Conservation (phyloP, 2,329 filamentous ascomycete genomes). For the Pseudogymnoascus sp. region DNA sequence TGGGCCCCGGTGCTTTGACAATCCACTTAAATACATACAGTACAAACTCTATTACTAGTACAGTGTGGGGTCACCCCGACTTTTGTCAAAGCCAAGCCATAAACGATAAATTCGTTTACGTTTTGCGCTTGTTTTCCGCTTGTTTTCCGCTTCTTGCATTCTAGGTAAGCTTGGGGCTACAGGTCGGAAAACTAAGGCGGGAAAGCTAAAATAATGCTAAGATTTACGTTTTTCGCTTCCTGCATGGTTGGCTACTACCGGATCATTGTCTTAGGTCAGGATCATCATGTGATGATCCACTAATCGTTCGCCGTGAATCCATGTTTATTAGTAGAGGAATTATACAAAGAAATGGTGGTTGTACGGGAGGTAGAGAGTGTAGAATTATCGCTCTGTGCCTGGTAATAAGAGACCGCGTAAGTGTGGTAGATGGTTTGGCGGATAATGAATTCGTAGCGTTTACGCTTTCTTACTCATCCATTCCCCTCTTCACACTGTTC, state of each 20-base stretch:
- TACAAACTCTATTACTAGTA: no score
- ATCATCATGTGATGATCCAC: not conserved
- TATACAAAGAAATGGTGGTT: not conserved
- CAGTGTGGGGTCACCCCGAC: no score
- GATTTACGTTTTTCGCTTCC: not conserved
- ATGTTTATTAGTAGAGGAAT: not conserved
- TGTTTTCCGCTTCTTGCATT: not conserved
- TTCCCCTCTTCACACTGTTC: not conserved
- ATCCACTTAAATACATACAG: no score
- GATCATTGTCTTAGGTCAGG: not conserved
- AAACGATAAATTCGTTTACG: not conserved
- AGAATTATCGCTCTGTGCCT: not conserved
- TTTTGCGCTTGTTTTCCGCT: no score
- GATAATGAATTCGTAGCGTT: not conserved
- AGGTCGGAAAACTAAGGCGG: not conserved
- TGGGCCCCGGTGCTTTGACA: no score
- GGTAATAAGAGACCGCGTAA: not conserved
- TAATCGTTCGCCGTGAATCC: not conserved
- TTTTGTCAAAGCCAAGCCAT: not conserved
- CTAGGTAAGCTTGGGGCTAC: not conserved
- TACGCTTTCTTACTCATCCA: not conserved
- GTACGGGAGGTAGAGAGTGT: not conserved
- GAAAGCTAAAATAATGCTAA: not conserved
- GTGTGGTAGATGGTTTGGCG: not conserved
- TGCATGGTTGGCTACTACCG: not conserved